Conservation (phyloP, 108 stramenopile species). For the Phaeodactylum tricornutum region DNA sequence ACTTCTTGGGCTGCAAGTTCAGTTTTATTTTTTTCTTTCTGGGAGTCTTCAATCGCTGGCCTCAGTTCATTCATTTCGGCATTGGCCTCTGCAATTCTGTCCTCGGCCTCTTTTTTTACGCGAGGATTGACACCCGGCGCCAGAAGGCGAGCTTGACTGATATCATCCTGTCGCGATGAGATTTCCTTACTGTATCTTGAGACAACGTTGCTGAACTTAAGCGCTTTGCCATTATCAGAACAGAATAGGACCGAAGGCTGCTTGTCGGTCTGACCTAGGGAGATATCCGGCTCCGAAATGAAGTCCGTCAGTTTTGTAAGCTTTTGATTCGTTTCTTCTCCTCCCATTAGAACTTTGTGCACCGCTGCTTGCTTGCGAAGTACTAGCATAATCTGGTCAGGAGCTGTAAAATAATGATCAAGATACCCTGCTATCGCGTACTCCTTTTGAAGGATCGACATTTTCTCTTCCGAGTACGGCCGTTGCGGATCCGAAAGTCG, state of each 20-base stretch:
- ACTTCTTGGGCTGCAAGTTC: conserved; percentile 23
- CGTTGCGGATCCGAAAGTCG: conserved; percentile 10
- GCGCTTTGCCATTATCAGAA: conserved; percentile 20
- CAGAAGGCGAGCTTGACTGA: conserved; percentile 30
- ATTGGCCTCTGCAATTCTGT: conserved; percentile 20
- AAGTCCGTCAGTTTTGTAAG: conserved; percentile 40
- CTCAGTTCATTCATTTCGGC: conserved; percentile 19
- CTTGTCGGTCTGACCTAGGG: neutral
- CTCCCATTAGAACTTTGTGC: conserved; percentile 67
- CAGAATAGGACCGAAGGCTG: conserved; percentile 2
- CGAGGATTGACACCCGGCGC: conserved; percentile 47
- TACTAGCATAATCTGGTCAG: conserved; percentile 56
- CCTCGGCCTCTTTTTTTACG: conserved; percentile 27
- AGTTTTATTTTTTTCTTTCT: conserved; percentile 17
- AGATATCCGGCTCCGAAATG: conserved; percentile 28
- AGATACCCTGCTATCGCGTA: conserved; percentile 73
- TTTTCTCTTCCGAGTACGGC: conserved; percentile 48
- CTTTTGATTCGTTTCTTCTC: conserved; percentile 44
- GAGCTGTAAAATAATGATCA: conserved; percentile 64
- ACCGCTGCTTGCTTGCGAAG: conserved; percentile 43
- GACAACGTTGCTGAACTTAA: conserved; percentile 23
- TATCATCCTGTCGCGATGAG: conserved; percentile 30
- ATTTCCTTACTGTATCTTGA: no score
- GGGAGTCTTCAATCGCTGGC: conserved; percentile 22
- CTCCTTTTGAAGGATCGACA: conserved; percentile 42